Conservation (phyloP, 2,329 filamentous ascomycete species). For the Teratosphaeria destructans region DNA sequence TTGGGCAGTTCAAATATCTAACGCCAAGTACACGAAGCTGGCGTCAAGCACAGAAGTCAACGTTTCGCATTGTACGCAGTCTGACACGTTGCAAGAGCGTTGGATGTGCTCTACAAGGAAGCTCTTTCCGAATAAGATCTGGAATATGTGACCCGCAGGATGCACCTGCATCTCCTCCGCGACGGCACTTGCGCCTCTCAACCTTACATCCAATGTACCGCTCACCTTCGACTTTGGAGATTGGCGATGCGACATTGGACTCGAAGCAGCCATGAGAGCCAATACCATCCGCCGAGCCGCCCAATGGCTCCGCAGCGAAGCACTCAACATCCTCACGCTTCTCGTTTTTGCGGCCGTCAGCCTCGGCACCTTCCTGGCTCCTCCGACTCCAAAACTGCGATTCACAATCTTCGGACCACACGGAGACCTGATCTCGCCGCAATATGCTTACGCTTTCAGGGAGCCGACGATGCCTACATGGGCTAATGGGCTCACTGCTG, state of each 20-base stretch:
- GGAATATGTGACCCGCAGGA: background rate
- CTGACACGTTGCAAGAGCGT: background rate
- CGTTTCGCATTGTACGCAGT: too few relatives aligned
- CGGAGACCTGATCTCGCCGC: slow-evolving; percentile 57
- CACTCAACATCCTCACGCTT: background rate
- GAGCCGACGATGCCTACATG: slow-evolving; percentile 63
- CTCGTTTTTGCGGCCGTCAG: background rate
- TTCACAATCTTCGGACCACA: slow-evolving; percentile 58
- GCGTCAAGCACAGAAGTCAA: too few relatives aligned
- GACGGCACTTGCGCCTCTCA: background rate
- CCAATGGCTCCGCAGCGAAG: background rate
- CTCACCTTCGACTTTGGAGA: background rate
- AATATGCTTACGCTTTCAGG: slow-evolving; percentile 61
- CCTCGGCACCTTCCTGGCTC: slow-evolving; percentile 7
- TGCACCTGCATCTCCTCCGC: background rate
- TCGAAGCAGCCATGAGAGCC: background rate
- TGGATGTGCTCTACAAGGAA: background rate
- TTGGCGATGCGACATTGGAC: background rate
- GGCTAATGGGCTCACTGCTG: slow-evolving; percentile 55
- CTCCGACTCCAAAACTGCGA: slow-evolving; percentile 56
- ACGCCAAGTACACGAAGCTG: too few relatives aligned
- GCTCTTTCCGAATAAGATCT: background rate
- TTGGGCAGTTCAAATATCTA: too few relatives aligned
- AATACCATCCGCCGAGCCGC: background rate
- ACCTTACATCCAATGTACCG: background rate